Base-by-base conservation (phyloP, 148 eudicot species). In the Vaccinium corymbosum region DNA sequence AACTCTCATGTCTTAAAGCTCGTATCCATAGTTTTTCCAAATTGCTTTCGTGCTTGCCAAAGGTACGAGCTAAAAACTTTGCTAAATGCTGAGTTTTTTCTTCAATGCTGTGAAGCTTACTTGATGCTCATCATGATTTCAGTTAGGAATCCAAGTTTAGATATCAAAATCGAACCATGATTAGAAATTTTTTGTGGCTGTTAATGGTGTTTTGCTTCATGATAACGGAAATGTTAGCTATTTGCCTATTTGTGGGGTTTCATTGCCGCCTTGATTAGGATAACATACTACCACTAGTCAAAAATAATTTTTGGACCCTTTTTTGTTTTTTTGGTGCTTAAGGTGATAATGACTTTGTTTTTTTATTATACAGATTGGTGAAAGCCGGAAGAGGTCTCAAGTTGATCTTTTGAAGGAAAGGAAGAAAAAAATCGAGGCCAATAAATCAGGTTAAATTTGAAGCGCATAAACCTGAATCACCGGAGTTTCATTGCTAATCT, bases 371-470 rank as follows among this genome's bases (percentile, higher is more conserved):
- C 89, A 91, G 89, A 91, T 89, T 17, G 85, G 90, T 80, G 83
- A 89, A 16, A n/a, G 88, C 80, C 88, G 91, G 59, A 92, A 93
- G 85, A 64, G 66, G 51, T 90, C 86, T 51, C 42, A 73, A 46
- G 80, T 85, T 80, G 87, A 85, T 0, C 82, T 49, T 52, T 86
- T 97, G 62, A 79, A 88, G 84, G 82, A 89, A 64, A 88, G 95
- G 79, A 94, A 90, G 89, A 89, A 78, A 81, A 93, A 64, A 75
- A 80, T 89, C 35, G 85, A 82, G 55, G 80, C 50, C 49, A 79
- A 83, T 52, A 80, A 83, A 66, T 86, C 86, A 4, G 76, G 78
- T 17, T 62, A 76, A 81, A 61, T 50, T 50, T 64, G 66, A 22
- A 27, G 46, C 68, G 1, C 27, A 6, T 72, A 4, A 46, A 17